A percentile compares a stretch with the other conserved stretches of the same genome.
Evolutionary conservation across 2,329 filamentous ascomycete species (phyloP).

Genomic region (Trichoderma atrobrunneum): DNA sequence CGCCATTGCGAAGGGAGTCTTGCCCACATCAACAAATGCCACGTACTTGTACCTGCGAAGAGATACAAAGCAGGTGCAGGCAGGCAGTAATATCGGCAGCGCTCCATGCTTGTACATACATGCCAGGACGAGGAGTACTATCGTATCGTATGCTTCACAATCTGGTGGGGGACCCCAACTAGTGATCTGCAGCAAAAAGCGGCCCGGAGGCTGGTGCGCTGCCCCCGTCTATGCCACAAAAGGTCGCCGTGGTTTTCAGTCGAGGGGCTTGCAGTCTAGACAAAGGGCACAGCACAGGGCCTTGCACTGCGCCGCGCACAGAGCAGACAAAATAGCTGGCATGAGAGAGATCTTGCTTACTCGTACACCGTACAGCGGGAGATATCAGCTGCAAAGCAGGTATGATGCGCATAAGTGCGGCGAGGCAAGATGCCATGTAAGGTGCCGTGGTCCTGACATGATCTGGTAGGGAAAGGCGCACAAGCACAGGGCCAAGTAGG

Average conservation of each 20-base stretch:
- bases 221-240: slow-evolving; percentile 11
- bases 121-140: neutral
- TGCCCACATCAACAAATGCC: neutral
- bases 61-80: neutral
- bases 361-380: neutral
- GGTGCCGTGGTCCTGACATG: slow-evolving; percentile 1
- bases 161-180: slow-evolving; percentile 7
- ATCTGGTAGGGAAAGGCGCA: slow-evolving; percentile 1
- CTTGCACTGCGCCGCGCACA: neutral
- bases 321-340: neutral
- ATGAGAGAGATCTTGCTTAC: neutral
- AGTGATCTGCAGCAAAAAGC: slow-evolving; percentile 18
- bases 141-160: neutral
- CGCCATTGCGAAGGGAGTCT: neutral
- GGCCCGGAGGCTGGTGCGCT: slow-evolving; percentile 16
- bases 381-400: slow-evolving; percentile 26
- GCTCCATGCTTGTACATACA: neutral
- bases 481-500: slow-evolving; percentile 4
- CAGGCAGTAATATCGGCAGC: neutral
- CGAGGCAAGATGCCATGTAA: neutral
- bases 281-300: neutral
- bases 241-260: slow-evolving; percentile 17
- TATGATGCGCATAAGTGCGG: slow-evolving; percentile 38
- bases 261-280: slow-evolving; percentile 1
- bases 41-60: neutral